phyloP scores from a whole-genome alignment of 306 rosid species.

The Medicago truncatula region MtrunA17r5.0-ANR NC_053046.1:27272501-27273000 shows the following conservation, averaged over 20 bases:
- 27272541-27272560: constrained; percentile 63
- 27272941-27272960: not conserved
- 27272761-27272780: constrained; percentile 92
- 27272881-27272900: constrained; percentile 92
- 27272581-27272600: constrained; percentile 82
- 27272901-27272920: constrained; percentile 18
- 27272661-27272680: constrained; percentile 94
- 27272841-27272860: constrained; percentile 90
- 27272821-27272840: constrained; percentile 99
- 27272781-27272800: constrained; percentile 96
- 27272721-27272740: constrained; percentile 32
- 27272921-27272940: not conserved
- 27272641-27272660: constrained; percentile 84
- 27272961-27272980: not conserved
- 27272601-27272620: constrained; percentile 77
- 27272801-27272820: constrained; percentile 95
- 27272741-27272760: constrained; percentile 14
- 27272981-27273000: not conserved
- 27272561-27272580: constrained; percentile 74
- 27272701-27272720: constrained; percentile 24
- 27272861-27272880: constrained; percentile 96
- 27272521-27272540: constrained; percentile 25
- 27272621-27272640: constrained; percentile 76
- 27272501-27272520: not conserved
- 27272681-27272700: constrained; percentile 4